Evolutionary conservation across 2,329 filamentous ascomycete species (phyloP), one percentile per base, ranked within the genome.

Genomic region (Pestalotiopsis sp.): DNA sequence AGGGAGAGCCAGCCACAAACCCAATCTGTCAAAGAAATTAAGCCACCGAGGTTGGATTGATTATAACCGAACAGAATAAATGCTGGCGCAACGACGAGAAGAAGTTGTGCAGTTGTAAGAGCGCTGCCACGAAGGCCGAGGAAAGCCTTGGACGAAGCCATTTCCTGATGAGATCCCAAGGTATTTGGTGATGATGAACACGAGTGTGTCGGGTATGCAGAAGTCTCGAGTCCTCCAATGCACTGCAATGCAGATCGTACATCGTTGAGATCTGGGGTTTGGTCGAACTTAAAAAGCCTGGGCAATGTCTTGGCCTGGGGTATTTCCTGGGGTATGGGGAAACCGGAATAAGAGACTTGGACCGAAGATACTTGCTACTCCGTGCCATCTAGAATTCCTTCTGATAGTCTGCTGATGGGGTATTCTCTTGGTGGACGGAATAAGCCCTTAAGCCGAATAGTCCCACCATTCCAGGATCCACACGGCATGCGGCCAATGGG

Each of bases 21-120:
- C 76, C 77, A 80, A 67, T 78, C 73, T 12, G 75, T 68, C 45
- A 76, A 71, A 2, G 78, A 79, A 14, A 81, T 69, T 12, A 82
- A 74, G 11, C 79, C 80, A 36, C 79, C 80, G 36, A 81, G 74
- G 64, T 78, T 79, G 3, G 80, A 78, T 69, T 83, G 80, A 71
- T 82, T 82, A 73, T 82, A 83, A 5, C 81, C 81, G 71, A 81
- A 82, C 49, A 82, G 74, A 70, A 82, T 79, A 71, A 82, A 81
- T 13, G 82, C 75, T 4, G 83, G 83, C 5, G 77, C 79, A 20
- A 84, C 82, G 52, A 84, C 79, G 60, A 84, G 76, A n/a, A 78
- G 78, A 65, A 82, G 77, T 71, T 84, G 82, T 36, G 80, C 72
- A 12, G 75, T 75, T 67, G 73, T 75, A 61, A 83, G 73, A 64